These are phyloP conservation scores for Fraxinus pennsylvanica DNA, from an alignment of 257 asterid species.

Conservation along the genomic window DNA sequence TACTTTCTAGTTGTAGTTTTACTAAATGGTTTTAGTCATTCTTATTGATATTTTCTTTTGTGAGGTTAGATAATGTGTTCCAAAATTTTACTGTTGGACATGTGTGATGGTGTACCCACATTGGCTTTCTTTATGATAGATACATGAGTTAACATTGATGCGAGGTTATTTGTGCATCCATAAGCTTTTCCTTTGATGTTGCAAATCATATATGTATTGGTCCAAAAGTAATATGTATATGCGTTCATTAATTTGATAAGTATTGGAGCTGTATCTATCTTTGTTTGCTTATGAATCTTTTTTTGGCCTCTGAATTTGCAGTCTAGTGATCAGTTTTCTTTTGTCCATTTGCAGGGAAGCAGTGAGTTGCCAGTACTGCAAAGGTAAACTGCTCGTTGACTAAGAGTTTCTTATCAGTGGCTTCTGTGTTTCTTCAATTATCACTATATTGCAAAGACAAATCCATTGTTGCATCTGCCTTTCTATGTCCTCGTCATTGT, in stretches of 20 bases:
- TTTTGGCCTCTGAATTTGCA: constrained; percentile 24
- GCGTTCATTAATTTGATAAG: constrained; percentile 1
- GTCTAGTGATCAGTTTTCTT: constrained; percentile 30
- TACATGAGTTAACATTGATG: constrained; percentile 4
- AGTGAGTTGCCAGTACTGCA: constrained; percentile 75
- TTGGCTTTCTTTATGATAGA: background rate
- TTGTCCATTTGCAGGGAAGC: constrained; percentile 75
- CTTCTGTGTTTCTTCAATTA: constrained; percentile 15
- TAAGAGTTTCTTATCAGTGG: constrained; percentile 16
- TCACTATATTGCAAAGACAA: constrained; percentile 15
- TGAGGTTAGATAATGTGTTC: background rate
- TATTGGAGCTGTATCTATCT: background rate
- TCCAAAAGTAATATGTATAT: constrained; percentile 1
- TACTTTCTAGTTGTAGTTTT: background rate
- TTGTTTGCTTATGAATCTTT: constrained; percentile 3
- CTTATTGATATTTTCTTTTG: background rate
- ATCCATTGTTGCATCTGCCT: constrained; percentile 14
- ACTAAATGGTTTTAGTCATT: background rate
- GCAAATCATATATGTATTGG: constrained; percentile 4
- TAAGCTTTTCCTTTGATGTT: constrained; percentile 1
- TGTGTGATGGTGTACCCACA: background rate
- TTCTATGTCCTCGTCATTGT: background rate
- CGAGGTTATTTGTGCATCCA: constrained; percentile 11
- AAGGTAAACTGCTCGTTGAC: constrained; percentile 51
- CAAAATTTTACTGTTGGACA: background rate